A percentile compares a stretch with the other conserved stretches of the same genome.
These are phyloP conservation scores for Oryza nivara DNA, from an alignment of 176 grass and related monocot genomes.

Conservation along the genomic window DNA sequence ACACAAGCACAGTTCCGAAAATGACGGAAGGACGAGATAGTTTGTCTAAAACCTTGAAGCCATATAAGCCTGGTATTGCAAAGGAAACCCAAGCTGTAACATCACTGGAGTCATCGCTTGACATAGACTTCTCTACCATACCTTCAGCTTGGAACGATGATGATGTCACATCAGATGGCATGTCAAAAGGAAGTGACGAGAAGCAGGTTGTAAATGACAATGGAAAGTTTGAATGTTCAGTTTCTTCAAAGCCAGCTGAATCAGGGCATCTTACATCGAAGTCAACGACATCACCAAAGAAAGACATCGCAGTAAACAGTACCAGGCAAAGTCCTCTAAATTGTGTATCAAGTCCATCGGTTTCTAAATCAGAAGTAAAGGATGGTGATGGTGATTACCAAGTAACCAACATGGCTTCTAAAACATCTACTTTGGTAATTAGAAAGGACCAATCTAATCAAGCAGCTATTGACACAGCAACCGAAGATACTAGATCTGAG, in stretches of 20 bases:
- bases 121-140: constrained; percentile 67
- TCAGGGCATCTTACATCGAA: constrained; percentile 8
- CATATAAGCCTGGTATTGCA: constrained; percentile 61
- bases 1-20: constrained; percentile 57
- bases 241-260: constrained; percentile 36
- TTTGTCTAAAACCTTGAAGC: constrained; percentile 55
- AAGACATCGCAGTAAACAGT: constrained; percentile 20
- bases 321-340: constrained; percentile 47
- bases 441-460: constrained; percentile 30
- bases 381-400: constrained; percentile 20
- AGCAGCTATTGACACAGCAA: constrained; percentile 27
- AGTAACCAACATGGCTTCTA: constrained; percentile 14
- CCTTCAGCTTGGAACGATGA: constrained; percentile 91
- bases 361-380: constrained; percentile 51
- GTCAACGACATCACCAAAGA: constrained; percentile 37
- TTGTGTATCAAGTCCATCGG: constrained; percentile 24
- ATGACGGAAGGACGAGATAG: constrained; percentile 49
- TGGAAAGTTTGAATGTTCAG: constrained; percentile 24
- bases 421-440: constrained; percentile 32
- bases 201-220: constrained; percentile 41
- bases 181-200: constrained; percentile 53
- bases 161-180: constrained; percentile 45
- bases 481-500: constrained; percentile 37
- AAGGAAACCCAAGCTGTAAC: constrained; percentile 51
- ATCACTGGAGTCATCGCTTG: constrained; percentile 38